Evolutionary conservation across 495 filamentous ascomycete species (phyloP).

Genomic region (Rostrohypoxylon terebratum): DNA sequence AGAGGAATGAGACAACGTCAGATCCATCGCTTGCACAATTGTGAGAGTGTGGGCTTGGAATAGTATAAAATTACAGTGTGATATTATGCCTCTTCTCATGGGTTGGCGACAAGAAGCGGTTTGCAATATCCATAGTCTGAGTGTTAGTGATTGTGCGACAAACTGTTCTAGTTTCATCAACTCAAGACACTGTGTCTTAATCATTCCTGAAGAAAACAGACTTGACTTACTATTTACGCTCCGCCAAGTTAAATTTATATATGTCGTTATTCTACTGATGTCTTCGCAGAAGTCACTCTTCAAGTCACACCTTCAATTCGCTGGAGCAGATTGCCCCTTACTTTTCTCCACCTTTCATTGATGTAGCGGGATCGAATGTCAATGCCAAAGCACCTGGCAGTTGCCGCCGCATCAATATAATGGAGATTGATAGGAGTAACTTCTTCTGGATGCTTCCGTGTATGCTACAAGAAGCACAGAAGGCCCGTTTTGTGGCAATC

Average conservation of each 20-base stretch:
- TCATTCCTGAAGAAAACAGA: neutral
- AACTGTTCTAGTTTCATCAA: neutral
- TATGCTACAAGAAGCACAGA: slow-evolving; percentile 69
- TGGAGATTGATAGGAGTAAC: slow-evolving; percentile 71
- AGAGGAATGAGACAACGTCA: neutral
- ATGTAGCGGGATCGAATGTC: neutral
- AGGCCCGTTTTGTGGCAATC: slow-evolving; percentile 74
- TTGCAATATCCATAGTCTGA: neutral
- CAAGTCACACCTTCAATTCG: neutral
- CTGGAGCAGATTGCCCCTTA: neutral
- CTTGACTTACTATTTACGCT: neutral
- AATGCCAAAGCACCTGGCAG: neutral
- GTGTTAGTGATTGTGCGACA: slow-evolving; percentile 12
- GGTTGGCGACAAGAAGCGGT: neutral
- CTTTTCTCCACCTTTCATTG: neutral
- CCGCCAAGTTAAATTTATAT: neutral
- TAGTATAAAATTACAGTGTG: neutral
- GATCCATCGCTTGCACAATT: neutral
- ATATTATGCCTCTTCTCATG: neutral
- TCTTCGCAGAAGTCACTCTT: neutral
- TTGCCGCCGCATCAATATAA: slow-evolving; percentile 45
- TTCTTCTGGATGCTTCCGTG: slow-evolving; percentile 68
- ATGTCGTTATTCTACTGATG: neutral
- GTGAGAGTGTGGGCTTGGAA: neutral
- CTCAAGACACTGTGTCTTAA: neutral